A percentile compares a stretch with the other conserved stretches of the same genome.
Conservation (phyloP, 176 grass and related monocot genomes). For the Secale cereale region DNA sequence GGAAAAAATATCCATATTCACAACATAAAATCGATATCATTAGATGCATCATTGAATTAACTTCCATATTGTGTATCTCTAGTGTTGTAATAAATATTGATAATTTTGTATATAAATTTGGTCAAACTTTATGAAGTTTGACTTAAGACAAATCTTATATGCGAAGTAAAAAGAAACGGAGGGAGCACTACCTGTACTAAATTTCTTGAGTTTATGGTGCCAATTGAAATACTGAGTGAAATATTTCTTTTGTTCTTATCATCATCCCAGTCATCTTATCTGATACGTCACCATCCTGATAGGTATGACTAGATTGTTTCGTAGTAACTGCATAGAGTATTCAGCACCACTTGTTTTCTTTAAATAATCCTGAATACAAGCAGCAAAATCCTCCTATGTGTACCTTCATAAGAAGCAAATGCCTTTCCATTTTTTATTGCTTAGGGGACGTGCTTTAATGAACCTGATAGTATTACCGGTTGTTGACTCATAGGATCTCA, state of each 20-base stretch:
- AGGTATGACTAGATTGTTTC: slow-evolving; percentile 22
- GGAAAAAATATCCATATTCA: too few relatives aligned
- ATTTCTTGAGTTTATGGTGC: not conserved
- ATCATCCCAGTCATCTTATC: slow-evolving; percentile 20
- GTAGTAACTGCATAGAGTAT: not conserved
- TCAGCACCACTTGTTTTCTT: not conserved
- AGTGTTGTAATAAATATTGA: too few relatives aligned
- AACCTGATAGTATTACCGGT: too few relatives aligned
- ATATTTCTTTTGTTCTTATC: slow-evolving; percentile 13
- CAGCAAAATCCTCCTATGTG: not conserved
- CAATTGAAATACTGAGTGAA: not conserved
- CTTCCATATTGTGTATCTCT: too few relatives aligned
- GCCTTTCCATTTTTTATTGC: not conserved
- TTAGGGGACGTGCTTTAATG: not conserved
- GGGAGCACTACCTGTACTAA: too few relatives aligned
- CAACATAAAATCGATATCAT: too few relatives aligned
- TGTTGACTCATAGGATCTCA: too few relatives aligned
- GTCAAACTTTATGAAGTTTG: too few relatives aligned
- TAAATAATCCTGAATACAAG: not conserved
- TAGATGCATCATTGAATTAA: too few relatives aligned
- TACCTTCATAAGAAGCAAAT: not conserved
- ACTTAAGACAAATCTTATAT: too few relatives aligned
- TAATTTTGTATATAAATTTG: too few relatives aligned
- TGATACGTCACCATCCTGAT: slow-evolving; percentile 33
- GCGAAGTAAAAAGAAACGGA: too few relatives aligned